phyloP scores from a whole-genome alignment of 73 alveolate genomes.

The Uronychia setigera region DNA sequence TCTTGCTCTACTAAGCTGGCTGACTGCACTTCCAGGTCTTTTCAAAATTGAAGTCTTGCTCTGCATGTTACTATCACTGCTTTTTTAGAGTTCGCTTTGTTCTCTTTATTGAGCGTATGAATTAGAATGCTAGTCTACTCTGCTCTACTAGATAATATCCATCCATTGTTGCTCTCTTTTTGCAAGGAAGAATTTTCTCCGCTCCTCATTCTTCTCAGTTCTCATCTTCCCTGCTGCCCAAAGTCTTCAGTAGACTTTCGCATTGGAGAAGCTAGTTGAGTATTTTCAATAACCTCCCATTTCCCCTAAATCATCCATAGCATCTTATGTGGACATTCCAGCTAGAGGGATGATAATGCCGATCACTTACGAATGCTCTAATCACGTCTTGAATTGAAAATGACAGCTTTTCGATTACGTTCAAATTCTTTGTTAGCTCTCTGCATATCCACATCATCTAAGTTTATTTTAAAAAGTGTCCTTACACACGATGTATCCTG shows the following conservation, averaged over 20 bases:
- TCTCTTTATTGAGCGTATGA: too few species aligned
- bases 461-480: neutral
- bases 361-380: too few species aligned
- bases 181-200: neutral
- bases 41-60: neutral
- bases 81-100: too few species aligned
- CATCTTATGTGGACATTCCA: neutral
- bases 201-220: neutral
- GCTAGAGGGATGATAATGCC: too few species aligned
- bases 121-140: neutral
- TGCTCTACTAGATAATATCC: neutral
- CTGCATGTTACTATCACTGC: too few species aligned
- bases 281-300: too few species aligned
- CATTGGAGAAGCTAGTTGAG: neutral
- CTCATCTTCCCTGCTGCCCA: neutral
- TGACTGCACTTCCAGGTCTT: neutral
- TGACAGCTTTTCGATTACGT: neutral
- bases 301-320: too few species aligned
- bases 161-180: neutral
- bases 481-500: neutral
- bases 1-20: neutral
- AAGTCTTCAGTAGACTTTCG: neutral
- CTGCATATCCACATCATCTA: neutral
- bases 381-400: neutral
- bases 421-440: neutral